Evolutionary conservation across 768 basidiomycete genomes (phyloP).

Genomic region (Pleurotus djamor): DNA sequence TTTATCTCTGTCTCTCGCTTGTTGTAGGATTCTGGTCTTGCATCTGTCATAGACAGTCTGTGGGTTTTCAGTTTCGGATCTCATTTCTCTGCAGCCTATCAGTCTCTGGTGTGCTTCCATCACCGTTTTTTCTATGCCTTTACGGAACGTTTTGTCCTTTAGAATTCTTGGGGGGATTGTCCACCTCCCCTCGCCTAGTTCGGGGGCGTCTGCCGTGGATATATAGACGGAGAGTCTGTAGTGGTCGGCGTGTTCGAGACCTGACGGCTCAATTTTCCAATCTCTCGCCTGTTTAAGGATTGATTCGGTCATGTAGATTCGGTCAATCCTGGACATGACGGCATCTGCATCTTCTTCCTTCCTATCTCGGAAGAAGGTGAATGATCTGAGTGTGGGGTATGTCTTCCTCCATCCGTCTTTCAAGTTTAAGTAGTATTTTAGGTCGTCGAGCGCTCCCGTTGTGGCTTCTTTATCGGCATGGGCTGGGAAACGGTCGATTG

Average conservation of each 20-base stretch:
- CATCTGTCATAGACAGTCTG: constrained; percentile 8
- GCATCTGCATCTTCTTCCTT: constrained; percentile 8
- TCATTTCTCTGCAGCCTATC: not conserved
- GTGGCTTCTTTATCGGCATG: constrained; percentile 15
- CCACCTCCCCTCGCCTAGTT: constrained; percentile 31
- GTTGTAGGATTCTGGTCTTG: constrained; percentile 5
- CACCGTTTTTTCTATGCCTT: constrained; percentile 1
- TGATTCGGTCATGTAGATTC: constrained; percentile 24
- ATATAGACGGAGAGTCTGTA: constrained; percentile 21
- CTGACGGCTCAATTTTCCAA: constrained; percentile 20
- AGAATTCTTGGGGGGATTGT: constrained; percentile 16
- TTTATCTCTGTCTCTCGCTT: constrained; percentile 11
- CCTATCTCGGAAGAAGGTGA: constrained; percentile 6
- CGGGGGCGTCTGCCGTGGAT: constrained; percentile 16
- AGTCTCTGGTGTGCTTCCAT: not conserved
- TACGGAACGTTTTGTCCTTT: constrained; percentile 15
- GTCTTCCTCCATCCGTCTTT: constrained; percentile 36
- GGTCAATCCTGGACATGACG: constrained; percentile 25
- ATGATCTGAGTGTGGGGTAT: constrained; percentile 10
- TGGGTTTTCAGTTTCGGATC: constrained; percentile 3
- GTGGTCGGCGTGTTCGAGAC: constrained; percentile 27
- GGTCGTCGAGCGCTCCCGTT: constrained; percentile 12
- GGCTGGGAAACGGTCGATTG: constrained; percentile 29
- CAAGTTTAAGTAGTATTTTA: constrained; percentile 17
- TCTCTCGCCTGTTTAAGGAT: constrained; percentile 12